Evolutionary conservation across 1,284 basidiomycete species (phyloP).

Genomic region (Ceratobasidium sp.): DNA sequence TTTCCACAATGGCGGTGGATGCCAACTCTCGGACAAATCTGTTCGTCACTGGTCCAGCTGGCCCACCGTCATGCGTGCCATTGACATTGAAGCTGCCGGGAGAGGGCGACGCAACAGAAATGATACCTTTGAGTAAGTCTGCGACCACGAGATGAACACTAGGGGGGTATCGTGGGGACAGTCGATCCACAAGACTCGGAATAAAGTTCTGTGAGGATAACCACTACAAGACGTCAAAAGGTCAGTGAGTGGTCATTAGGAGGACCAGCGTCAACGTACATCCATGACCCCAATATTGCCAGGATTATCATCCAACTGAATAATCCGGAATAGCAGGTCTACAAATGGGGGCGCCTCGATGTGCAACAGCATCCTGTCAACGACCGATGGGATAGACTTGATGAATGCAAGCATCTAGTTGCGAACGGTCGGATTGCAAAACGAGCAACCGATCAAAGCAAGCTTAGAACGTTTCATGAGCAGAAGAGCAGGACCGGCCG

Average conservation of each 20-base stretch:
- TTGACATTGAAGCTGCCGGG: constrained; percentile 75
- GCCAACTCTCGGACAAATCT: constrained; percentile 92
- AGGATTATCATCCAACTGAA: constrained; percentile 91
- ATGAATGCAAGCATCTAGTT: constrained; percentile 92
- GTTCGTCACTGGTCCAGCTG: constrained; percentile 72
- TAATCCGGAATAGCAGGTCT: constrained; percentile 90
- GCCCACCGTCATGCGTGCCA: constrained; percentile 53
- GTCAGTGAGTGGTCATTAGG: constrained; percentile 52
- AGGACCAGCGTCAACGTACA: constrained; percentile 63
- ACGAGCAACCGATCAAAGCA: constrained; percentile 37
- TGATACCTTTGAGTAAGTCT: constrained; percentile 94
- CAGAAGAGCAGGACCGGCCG: constrained; percentile 38
- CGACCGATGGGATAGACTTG: constrained; percentile 80
- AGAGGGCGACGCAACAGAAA: constrained; percentile 92
- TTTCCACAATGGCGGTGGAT: constrained; percentile 74
- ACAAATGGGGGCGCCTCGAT: constrained; percentile 92
- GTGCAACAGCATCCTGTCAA: constrained; percentile 85
- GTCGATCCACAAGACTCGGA: constrained; percentile 79
- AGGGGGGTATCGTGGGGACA: constrained; percentile 80
- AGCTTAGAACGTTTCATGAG: constrained; percentile 40
- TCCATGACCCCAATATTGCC: constrained; percentile 85
- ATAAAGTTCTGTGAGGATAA: constrained; percentile 88
- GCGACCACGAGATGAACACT: constrained; percentile 89
- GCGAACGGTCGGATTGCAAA: constrained; percentile 48
- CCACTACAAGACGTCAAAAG: constrained; percentile 68